These are phyloP conservation scores for Allium fistulosum DNA, from an alignment of 106 monocot genomes.

Conservation along the genomic window DNA sequence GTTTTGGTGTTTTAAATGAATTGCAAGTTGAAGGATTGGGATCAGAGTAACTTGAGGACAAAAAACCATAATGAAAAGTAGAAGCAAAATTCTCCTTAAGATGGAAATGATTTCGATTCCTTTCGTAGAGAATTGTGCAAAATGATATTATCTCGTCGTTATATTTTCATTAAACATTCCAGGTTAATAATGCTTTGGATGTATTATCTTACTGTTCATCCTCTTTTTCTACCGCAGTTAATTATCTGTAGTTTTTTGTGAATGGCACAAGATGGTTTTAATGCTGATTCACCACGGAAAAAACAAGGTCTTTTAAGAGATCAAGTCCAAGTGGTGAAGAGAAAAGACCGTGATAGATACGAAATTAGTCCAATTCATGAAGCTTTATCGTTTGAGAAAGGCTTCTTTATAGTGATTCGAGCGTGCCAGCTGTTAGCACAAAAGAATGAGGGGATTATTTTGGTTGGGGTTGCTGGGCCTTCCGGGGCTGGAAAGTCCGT, in stretches of 20 bases:
- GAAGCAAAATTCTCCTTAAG: too few relatives aligned
- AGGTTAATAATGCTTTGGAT: neutral
- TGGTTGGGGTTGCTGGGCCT: slow-evolving; percentile 93
- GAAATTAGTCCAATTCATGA: slow-evolving; percentile 79
- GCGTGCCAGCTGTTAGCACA: slow-evolving; percentile 92
- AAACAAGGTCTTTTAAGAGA: slow-evolving; percentile 74
- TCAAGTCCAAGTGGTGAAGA: slow-evolving; percentile 81
- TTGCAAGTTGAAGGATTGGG: too few relatives aligned
- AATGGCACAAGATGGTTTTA: slow-evolving; percentile 63
- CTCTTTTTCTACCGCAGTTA: too few relatives aligned
- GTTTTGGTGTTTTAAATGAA: too few relatives aligned
- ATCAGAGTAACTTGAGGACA: too few relatives aligned
- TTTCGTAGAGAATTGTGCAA: too few relatives aligned
- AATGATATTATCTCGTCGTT: too few relatives aligned
- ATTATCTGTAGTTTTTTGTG: neutral
- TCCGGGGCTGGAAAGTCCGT: slow-evolving; percentile 97
- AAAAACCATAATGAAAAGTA: too few relatives aligned
- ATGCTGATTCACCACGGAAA: slow-evolving; percentile 57
- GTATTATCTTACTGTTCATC: neutral
- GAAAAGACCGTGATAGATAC: slow-evolving; percentile 61
- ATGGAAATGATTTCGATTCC: too few relatives aligned
- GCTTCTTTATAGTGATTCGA: slow-evolving; percentile 86
- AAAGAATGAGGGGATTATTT: slow-evolving; percentile 76
- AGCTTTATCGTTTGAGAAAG: slow-evolving; percentile 91
- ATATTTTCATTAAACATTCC: too few relatives aligned